phyloP scores from a whole-genome alignment of 495 filamentous ascomycete species.

The Patellaria atrata region DNA sequence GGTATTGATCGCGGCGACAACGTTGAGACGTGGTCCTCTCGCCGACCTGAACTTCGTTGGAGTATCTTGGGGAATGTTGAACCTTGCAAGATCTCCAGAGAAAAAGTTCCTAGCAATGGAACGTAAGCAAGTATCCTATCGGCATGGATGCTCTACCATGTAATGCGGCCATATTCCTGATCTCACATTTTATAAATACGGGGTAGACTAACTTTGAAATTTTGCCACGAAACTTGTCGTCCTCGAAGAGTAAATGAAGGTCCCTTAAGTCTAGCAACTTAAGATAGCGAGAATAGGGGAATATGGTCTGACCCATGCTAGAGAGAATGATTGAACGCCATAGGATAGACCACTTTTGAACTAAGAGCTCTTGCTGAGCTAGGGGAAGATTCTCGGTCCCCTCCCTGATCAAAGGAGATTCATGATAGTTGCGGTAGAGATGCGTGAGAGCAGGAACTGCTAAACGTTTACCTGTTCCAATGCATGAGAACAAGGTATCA shows the following conservation, averaged over 20 bases:
- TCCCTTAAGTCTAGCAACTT: slow-evolving; percentile 46
- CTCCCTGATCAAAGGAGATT: slow-evolving; percentile 18
- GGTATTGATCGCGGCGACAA: slow-evolving; percentile 22
- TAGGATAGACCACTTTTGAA: slow-evolving; percentile 42
- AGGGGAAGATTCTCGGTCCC: slow-evolving; percentile 18
- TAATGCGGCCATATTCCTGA: no score
- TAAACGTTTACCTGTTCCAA: slow-evolving; percentile 35
- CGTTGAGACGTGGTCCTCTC: slow-evolving; percentile 17
- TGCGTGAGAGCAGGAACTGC: slow-evolving; percentile 42
- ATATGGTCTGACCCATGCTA: slow-evolving; percentile 44
- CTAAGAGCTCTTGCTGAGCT: slow-evolving; percentile 26
- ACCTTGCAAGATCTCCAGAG: slow-evolving; percentile 19
- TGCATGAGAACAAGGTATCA: slow-evolving; percentile 40
- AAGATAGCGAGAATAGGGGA: slow-evolving; percentile 57
- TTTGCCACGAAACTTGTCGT: slow-evolving; percentile 23
- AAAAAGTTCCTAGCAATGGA: slow-evolving; percentile 21
- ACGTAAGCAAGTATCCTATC: no score
- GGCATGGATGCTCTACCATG: no score
- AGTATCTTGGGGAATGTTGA: slow-evolving; percentile 12
- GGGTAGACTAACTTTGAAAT: slow-evolving; percentile 11
- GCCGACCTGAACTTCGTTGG: slow-evolving; percentile 3
- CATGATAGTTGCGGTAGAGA: slow-evolving; percentile 41
- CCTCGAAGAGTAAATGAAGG: slow-evolving; percentile 41
- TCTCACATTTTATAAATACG: neutral
- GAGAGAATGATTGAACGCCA: slow-evolving; percentile 62